A percentile compares a stretch with the other conserved stretches of the same genome.
Conservation (phyloP, 2,329 filamentous ascomycete species). For the Pseudogymnoascus pannorum region DNA sequence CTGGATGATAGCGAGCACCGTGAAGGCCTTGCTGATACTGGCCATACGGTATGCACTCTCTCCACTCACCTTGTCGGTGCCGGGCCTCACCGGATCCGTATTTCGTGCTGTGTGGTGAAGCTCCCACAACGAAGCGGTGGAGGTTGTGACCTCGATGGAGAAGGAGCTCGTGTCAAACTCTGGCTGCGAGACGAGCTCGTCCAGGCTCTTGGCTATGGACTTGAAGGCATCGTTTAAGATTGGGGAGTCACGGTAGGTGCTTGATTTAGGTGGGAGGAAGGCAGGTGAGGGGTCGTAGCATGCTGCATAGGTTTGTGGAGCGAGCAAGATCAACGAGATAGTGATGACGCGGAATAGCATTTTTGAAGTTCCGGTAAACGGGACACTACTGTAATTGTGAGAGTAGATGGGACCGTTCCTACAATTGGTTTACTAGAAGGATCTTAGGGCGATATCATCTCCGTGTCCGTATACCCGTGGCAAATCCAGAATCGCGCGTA, state of each 20-base stretch:
- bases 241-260: neutral
- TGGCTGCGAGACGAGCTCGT: neutral
- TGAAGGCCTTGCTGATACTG: conserved; percentile 18
- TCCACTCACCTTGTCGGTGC: neutral
- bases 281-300: conserved; percentile 9
- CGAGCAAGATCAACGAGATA: neutral
- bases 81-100: neutral
- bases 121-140: neutral
- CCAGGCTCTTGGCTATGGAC: neutral
- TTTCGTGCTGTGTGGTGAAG: conserved; percentile 10
- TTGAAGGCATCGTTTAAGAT: neutral
- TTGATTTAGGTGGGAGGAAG: neutral
- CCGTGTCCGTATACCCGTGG: neutral
- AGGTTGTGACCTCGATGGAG: conserved; percentile 9
- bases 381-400: neutral
- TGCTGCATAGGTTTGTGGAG: neutral
- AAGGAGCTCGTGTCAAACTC: neutral
- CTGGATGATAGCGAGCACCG: conserved; percentile 23
- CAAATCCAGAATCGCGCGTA: neutral
- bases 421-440: neutral
- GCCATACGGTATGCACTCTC: conserved; percentile 6
- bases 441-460: no score
- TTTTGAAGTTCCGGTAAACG: neutral
- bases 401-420: neutral
- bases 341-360: neutral